Evolutionary conservation across 164 flowering plant species (phyloP).

Genomic region (Cinnamomum chago): DNA sequence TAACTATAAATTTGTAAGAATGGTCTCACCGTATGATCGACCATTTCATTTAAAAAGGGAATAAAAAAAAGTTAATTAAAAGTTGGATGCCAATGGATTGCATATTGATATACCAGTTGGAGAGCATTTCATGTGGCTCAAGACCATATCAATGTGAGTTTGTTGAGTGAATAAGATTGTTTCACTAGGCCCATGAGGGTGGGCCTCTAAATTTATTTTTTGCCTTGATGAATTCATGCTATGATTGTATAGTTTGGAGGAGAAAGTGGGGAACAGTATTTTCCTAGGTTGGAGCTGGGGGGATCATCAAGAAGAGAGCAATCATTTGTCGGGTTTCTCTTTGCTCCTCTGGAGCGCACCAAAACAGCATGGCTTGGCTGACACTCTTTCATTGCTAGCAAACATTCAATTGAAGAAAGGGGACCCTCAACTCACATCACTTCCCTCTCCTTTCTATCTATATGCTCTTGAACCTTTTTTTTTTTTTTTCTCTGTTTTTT

Average conservation of each 20-base stretch:
- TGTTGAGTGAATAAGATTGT: no score
- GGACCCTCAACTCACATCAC: conserved; percentile 12
- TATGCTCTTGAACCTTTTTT: no score
- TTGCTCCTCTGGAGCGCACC: conserved; percentile 22
- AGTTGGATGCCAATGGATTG: no score
- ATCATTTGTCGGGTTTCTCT: conserved; percentile 17
- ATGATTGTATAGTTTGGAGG: neutral
- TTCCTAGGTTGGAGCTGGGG: conserved; percentile 9
- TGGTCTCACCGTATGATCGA: neutral
- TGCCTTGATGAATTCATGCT: neutral
- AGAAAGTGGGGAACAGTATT: neutral
- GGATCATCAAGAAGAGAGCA: conserved; percentile 11
- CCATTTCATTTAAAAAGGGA: neutral
- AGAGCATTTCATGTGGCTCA: no score
- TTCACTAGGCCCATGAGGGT: neutral
- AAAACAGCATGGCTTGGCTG: conserved; percentile 21
- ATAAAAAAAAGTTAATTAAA: neutral
- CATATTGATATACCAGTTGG: no score
- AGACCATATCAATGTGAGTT: no score
- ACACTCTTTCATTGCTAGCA: conserved; percentile 12
- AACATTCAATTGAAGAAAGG: conserved; percentile 5
- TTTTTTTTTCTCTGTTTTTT: no score
- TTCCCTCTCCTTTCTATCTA: no score
- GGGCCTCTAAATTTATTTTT: neutral
- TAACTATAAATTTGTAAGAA: no score